A percentile compares a stretch with the other conserved stretches of the same genome.
Evolutionary conservation across 2,329 filamentous ascomycete genomes (phyloP).

Genomic region (Trichophyton rubrum): DNA sequence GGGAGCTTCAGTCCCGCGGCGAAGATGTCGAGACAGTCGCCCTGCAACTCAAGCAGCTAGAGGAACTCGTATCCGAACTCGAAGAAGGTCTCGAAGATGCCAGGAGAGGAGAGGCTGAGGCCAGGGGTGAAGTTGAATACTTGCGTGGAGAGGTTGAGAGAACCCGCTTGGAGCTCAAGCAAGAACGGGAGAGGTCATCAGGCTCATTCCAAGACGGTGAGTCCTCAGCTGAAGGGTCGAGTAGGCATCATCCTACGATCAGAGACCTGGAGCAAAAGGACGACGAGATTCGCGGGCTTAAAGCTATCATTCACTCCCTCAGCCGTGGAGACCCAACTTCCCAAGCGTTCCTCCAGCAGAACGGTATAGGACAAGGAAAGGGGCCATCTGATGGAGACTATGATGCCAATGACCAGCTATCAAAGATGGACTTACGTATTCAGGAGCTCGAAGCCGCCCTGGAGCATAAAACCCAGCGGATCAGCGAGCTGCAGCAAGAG

Average conservation of each 20-base stretch:
- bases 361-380: conserved; percentile 15
- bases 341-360: conserved; percentile 18
- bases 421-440: conserved; percentile 65
- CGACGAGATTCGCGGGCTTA: conserved; percentile 91
- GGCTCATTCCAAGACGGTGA: conserved; percentile 43
- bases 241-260: conserved; percentile 29
- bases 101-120: conserved; percentile 84
- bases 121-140: conserved; percentile 90
- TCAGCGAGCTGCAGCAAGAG: conserved; percentile 79
- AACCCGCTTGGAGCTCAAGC: conserved; percentile 71
- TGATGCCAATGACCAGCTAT: conserved; percentile 43
- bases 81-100: conserved; percentile 96
- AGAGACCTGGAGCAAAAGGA: conserved; percentile 88
- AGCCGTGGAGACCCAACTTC: conserved; percentile 47
- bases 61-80: conserved; percentile 90
- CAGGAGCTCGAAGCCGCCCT: conserved; percentile 61
- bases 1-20: conserved; percentile 67
- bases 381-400: conserved; percentile 33
- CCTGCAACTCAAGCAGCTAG: conserved; percentile 81
- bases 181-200: conserved; percentile 73
- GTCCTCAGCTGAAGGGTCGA: conserved; percentile 10
- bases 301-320: conserved; percentile 93
- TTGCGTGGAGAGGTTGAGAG: conserved; percentile 87
- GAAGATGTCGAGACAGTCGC: conserved; percentile 89
- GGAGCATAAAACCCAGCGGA: conserved; percentile 58